Conservation (phyloP, 208 protist species). For the Wallacemonas sp. region DNA sequence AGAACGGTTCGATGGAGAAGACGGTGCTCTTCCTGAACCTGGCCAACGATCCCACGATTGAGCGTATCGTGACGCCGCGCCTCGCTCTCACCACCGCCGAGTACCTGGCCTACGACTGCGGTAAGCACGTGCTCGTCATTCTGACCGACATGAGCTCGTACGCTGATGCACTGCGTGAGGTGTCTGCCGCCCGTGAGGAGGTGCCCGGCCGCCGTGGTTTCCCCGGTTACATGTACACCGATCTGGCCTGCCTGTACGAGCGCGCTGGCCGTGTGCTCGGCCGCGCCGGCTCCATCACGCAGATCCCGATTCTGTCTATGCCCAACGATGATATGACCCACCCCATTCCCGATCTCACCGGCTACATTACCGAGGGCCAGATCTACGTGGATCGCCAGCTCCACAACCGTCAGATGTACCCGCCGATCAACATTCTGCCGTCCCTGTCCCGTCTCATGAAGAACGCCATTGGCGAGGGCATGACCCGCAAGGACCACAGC, state of each 20-base stretch:
- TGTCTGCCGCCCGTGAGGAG: conserved; percentile 99
- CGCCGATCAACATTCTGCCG: conserved; percentile 99
- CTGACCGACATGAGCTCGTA: conserved; percentile 99
- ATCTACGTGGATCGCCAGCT: conserved; percentile 99
- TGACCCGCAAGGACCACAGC: conserved; percentile 99
- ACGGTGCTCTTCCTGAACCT: conserved; percentile 98
- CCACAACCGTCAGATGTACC: conserved; percentile 99
- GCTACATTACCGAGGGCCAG: conserved; percentile 99
- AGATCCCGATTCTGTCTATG: conserved; percentile 99
- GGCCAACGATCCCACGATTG: conserved; percentile 99
- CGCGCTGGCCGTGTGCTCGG: conserved; percentile 99
- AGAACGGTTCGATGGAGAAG: conserved; percentile 99
- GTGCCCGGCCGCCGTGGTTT: conserved; percentile 99
- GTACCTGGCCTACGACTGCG: conserved; percentile 99
- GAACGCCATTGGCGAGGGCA: conserved; percentile 99
- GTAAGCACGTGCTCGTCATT: conserved; percentile 99
- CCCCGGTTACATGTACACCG: conserved; percentile 99
- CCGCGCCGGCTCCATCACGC: conserved; percentile 99
- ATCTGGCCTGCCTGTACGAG: conserved; percentile 99
- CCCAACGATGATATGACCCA: conserved; percentile 99
- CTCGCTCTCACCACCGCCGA: conserved; percentile 99
- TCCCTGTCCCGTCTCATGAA: conserved; percentile 99
- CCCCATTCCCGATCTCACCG: conserved; percentile 99
- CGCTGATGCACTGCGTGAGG: conserved; percentile 99
- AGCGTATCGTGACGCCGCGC: conserved; percentile 99